phyloP scores from a whole-genome alignment of 2,329 filamentous ascomycete genomes.

The Aureobasidium musti region DNA sequence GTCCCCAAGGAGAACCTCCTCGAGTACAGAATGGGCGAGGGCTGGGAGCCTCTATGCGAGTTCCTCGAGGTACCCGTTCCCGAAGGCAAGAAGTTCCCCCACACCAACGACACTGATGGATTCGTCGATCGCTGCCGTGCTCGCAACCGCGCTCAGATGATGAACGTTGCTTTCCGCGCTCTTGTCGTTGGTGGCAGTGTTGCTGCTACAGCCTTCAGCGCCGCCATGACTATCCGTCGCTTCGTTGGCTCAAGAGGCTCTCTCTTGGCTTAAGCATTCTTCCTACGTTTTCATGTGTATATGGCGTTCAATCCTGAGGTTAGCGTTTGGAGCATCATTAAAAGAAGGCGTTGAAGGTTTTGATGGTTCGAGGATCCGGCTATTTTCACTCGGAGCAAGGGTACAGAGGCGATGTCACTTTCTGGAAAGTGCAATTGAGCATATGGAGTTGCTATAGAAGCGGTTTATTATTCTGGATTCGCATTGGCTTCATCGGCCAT shows the following conservation, averaged over 20 bases:
- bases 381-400: neutral
- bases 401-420: slow-evolving; percentile 3
- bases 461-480: slow-evolving; percentile 5
- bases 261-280: slow-evolving; percentile 26
- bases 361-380: neutral
- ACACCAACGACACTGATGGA: slow-evolving; percentile 56
- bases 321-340: slow-evolving; percentile 20
- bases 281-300: slow-evolving; percentile 2
- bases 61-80: slow-evolving; percentile 57
- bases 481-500: slow-evolving; percentile 13
- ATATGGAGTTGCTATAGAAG: slow-evolving; percentile 11
- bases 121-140: slow-evolving; percentile 58
- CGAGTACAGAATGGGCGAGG: slow-evolving; percentile 57
- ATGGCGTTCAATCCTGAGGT: slow-evolving; percentile 10
- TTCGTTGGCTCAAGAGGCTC: slow-evolving; percentile 38
- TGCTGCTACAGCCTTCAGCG: slow-evolving; percentile 46
- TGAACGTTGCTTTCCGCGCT: slow-evolving; percentile 56
- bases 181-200: slow-evolving; percentile 54
- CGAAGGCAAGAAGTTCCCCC: slow-evolving; percentile 52
- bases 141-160: slow-evolving; percentile 58
- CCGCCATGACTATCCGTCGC: slow-evolving; percentile 41
- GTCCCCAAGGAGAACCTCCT: slow-evolving; percentile 55
- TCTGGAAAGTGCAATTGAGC: slow-evolving; percentile 1
- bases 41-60: slow-evolving; percentile 58
- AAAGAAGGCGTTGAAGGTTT: slow-evolving; percentile 17